phyloP scores from a whole-genome alignment of 2,329 filamentous ascomycete species.

The Magnaporthiopsis poae region DNA sequence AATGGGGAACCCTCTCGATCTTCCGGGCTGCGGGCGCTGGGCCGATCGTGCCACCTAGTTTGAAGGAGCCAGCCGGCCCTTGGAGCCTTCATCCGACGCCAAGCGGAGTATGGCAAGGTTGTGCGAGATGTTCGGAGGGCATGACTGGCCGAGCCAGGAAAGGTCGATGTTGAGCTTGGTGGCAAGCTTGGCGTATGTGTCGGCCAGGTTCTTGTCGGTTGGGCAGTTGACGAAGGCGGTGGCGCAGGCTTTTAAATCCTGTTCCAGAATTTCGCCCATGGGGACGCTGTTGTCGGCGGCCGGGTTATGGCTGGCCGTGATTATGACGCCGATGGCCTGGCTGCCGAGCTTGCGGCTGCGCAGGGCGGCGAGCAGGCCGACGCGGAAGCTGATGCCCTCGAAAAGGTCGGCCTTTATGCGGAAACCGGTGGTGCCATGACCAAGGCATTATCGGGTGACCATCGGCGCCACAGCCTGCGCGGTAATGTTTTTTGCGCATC shows the following conservation, averaged over 20 bases:
- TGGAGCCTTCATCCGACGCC: no score
- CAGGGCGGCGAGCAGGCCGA: constrained; percentile 78
- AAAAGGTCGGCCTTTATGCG: constrained; percentile 69
- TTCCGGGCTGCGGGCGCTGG: no score
- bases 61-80: no score
- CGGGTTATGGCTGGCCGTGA: constrained; percentile 88
- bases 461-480: no score
- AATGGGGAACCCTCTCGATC: no score
- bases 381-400: constrained; percentile 84
- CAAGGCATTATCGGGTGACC: no score
- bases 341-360: constrained; percentile 82
- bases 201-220: constrained; percentile 62
- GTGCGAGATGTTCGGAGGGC: no score
- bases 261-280: constrained; percentile 94
- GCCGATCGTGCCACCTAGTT: no score
- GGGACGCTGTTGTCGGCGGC: constrained; percentile 85
- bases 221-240: constrained; percentile 80
- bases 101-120: no score
- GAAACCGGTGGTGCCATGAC: constrained; percentile 59
- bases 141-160: no score
- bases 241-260: constrained; percentile 85
- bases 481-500: no score
- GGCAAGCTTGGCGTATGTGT: constrained; percentile 67
- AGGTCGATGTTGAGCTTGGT: constrained; percentile 67
- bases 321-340: constrained; percentile 91